A percentile compares a stretch with the other conserved stretches of the same genome.
phyloP scores from a whole-genome alignment of 345 rosid genomes.

The Reutealis trisperma region DNA sequence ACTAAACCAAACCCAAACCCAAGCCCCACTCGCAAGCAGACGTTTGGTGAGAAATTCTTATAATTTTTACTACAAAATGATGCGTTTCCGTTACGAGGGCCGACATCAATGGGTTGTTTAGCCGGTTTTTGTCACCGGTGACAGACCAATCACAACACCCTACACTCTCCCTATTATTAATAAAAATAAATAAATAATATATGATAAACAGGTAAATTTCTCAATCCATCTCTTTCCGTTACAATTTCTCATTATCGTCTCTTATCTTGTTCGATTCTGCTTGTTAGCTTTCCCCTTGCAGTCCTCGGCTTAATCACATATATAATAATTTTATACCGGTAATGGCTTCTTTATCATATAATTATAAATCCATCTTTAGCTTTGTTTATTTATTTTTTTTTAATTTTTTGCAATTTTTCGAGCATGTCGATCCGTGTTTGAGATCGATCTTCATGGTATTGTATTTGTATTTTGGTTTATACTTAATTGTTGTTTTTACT shows the following conservation, averaged over 20 bases:
- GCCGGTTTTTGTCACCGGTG: not conserved
- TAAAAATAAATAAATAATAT: not conserved
- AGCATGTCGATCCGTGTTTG: not conserved
- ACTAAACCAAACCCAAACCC: too few relatives aligned
- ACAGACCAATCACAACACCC: conserved; percentile 10
- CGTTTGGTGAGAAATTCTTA: not conserved
- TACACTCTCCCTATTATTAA: not conserved
- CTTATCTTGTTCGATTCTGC: conserved; percentile 4
- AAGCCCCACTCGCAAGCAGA: too few relatives aligned
- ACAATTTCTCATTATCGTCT: not conserved
- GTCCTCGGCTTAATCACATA: not conserved
- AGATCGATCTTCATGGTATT: not conserved
- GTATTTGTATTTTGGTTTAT: not conserved
- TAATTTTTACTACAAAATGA: not conserved
- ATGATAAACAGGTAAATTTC: not conserved
- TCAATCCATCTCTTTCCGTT: not conserved
- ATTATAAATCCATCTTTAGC: not conserved
- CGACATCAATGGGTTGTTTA: not conserved
- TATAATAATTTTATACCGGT: not conserved
- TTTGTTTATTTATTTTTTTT: not conserved
- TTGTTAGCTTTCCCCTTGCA: not conserved
- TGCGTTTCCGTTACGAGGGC: not conserved
- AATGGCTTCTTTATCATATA: not conserved
- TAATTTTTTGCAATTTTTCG: not conserved
- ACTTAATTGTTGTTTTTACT: not conserved